Evolutionary conservation across 176 grass and related monocot species (phyloP).

Genomic region (Aegilops longissima): DNA sequence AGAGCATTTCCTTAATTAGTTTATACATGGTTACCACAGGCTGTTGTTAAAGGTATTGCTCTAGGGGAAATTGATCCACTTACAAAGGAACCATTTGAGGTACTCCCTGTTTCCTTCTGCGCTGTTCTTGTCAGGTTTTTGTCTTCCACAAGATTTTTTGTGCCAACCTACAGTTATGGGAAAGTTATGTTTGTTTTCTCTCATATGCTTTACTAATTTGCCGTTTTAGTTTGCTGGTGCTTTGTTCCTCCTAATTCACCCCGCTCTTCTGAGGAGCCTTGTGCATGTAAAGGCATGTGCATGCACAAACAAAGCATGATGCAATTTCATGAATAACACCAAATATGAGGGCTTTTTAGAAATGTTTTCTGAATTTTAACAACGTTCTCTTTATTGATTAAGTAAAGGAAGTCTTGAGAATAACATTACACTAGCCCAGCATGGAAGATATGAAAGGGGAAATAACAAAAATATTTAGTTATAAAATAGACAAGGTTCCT

Average conservation of each 20-base stretch:
- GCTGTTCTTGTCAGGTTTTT: background rate
- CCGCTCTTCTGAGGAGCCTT: background rate
- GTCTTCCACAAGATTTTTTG: background rate
- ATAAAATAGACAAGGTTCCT: background rate
- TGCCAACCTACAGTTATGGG: background rate
- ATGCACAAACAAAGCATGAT: background rate
- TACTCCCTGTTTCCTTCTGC: conserved; percentile 29
- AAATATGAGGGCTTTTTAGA: background rate
- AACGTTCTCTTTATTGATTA: background rate
- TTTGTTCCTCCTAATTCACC: conserved; percentile 1
- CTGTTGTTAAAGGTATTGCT: conserved; percentile 85
- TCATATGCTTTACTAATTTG: conserved; percentile 22
- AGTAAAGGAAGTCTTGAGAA: conserved; percentile 11
- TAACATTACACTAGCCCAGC: background rate
- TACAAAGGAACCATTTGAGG: conserved; percentile 80
- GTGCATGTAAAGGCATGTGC: background rate
- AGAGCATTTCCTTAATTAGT: conserved; percentile 67
- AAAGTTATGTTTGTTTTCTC: conserved; percentile 7
- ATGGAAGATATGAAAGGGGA: background rate
- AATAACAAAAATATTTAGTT: background rate
- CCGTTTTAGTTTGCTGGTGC: background rate
- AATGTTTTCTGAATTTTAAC: background rate
- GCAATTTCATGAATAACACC: background rate
- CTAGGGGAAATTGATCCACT: conserved; percentile 81
- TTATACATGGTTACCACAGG: conserved; percentile 79